A percentile compares a stretch with the other conserved stretches of the same genome.
phyloP scores from a whole-genome alignment of 805 yeast species.

The Pichia thaimueangensis region DNA sequence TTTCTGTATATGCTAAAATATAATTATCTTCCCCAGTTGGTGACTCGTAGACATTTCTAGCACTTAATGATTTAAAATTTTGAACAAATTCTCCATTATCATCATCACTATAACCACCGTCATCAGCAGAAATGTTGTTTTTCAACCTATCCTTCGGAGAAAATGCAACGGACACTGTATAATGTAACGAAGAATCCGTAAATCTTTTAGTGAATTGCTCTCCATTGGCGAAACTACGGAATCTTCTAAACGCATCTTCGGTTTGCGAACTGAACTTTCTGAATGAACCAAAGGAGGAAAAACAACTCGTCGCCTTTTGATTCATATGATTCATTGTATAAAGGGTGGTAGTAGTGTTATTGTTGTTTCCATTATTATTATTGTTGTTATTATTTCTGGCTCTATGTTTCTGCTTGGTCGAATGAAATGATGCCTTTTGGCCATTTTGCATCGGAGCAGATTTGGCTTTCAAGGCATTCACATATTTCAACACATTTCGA shows the following conservation, averaged over 20 bases:
- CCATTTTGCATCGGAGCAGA: background rate
- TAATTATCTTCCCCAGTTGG: slow-evolving; percentile 77
- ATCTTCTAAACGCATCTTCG: slow-evolving; percentile 21
- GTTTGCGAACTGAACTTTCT: slow-evolving; percentile 10
- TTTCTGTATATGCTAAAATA: slow-evolving; percentile 42
- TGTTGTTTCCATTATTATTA: background rate
- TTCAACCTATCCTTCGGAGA: slow-evolving; percentile 61
- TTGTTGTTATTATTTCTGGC: slow-evolving; percentile 1
- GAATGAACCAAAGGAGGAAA: slow-evolving; percentile 10
- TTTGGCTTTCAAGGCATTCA: slow-evolving; percentile 1
- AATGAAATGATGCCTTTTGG: slow-evolving; percentile 7
- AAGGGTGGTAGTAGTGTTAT: background rate
- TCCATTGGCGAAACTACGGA: slow-evolving; percentile 25
- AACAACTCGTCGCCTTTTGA: background rate
- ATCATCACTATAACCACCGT: slow-evolving; percentile 22
- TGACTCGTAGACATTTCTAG: slow-evolving; percentile 32
- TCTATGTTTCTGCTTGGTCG: slow-evolving; percentile 9
- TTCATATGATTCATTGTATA: background rate
- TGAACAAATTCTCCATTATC: slow-evolving; percentile 24
- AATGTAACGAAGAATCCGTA: slow-evolving; percentile 31
- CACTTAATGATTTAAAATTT: slow-evolving; percentile 20
- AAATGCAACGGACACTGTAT: slow-evolving; percentile 60
- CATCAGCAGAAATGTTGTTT: slow-evolving; percentile 31
- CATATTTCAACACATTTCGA: background rate
- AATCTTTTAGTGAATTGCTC: slow-evolving; percentile 24